These are phyloP conservation scores for Vitis riparia DNA, from an alignment of 164 flowering plant genomes.

Conservation along the genomic window DNA sequence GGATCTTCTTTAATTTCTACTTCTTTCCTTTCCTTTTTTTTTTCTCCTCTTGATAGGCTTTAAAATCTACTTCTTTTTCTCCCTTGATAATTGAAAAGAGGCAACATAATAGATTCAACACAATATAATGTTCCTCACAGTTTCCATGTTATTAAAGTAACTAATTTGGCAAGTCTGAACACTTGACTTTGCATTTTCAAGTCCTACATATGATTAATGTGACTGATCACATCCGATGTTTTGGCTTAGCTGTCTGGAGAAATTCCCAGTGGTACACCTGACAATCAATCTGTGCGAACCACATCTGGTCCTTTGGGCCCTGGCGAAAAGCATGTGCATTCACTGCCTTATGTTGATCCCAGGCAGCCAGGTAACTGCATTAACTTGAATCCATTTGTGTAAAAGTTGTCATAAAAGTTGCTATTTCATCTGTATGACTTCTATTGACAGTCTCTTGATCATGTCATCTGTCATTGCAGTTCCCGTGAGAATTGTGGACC, in stretches of 20 bases:
- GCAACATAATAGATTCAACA: background rate
- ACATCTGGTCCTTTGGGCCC: slow-evolving; percentile 94
- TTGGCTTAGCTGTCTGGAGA: slow-evolving; percentile 82
- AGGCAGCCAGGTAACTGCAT: slow-evolving; percentile 76
- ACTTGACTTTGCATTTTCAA: background rate
- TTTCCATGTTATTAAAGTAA: too few relatives aligned
- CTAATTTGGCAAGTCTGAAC: background rate
- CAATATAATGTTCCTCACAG: background rate
- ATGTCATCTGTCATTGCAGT: slow-evolving; percentile 41
- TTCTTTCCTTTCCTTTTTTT: too few relatives aligned
- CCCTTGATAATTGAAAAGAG: background rate
- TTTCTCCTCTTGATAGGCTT: too few relatives aligned
- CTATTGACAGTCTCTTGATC: slow-evolving; percentile 10
- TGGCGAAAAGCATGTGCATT: slow-evolving; percentile 66
- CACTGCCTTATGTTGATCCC: slow-evolving; percentile 85
- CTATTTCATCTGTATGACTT: background rate
- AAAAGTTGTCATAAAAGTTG: background rate
- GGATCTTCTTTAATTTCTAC: background rate
- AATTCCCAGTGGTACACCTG: slow-evolving; percentile 77
- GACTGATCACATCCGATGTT: background rate
- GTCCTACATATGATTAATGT: background rate
- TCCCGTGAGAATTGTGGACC: slow-evolving; percentile 94
- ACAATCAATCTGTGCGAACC: slow-evolving; percentile 80
- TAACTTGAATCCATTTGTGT: background rate
- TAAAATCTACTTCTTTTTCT: background rate